Conservation (phyloP, 164 flowering plant genomes). For the Chimonanthus salicifolius region DNA sequence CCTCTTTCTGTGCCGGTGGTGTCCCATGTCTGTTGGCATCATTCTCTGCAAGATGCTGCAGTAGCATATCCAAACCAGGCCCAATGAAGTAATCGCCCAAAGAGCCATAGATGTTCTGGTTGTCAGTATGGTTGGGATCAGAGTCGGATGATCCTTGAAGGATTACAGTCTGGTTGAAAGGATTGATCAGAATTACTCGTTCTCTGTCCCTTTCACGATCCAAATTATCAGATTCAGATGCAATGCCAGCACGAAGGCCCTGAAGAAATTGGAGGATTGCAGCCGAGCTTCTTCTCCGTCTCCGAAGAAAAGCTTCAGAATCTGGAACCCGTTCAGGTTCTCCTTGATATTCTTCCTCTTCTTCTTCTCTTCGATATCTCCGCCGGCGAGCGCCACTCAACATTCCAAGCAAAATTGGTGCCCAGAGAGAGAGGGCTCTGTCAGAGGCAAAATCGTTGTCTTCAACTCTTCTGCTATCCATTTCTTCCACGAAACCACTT, state of each 20-base stretch:
- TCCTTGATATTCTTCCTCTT: constrained; percentile 21
- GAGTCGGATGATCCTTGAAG: constrained; percentile 42
- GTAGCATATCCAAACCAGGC: constrained; percentile 61
- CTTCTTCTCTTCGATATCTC: constrained; percentile 24
- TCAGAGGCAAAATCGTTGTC: constrained; percentile 38
- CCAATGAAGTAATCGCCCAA: constrained; percentile 75
- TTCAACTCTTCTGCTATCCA: constrained; percentile 23
- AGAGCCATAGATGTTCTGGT: constrained; percentile 30
- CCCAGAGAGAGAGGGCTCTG: constrained; percentile 68
- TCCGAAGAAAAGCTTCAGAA: constrained; percentile 34
- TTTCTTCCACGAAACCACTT: constrained; percentile 76
- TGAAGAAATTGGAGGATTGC: constrained; percentile 31
- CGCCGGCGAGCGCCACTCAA: constrained; percentile 46
- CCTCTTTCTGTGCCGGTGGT: constrained; percentile 77
- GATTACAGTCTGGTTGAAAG: constrained; percentile 53
- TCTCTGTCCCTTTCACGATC: constrained; percentile 32
- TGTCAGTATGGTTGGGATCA: constrained; percentile 12
- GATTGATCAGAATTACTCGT: constrained; percentile 52
- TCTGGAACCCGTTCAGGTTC: constrained; percentile 43
- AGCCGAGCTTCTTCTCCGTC: constrained; percentile 64
- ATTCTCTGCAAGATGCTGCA: constrained; percentile 87
- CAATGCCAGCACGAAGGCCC: constrained; percentile 29
- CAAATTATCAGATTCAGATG: constrained; percentile 33
- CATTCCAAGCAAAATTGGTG: constrained; percentile 78
- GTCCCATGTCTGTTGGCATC: constrained; percentile 80